These are phyloP conservation scores for Amaranthus hypochondriacus DNA, from an alignment of 148 eudicot species.

Conservation along the genomic window DNA sequence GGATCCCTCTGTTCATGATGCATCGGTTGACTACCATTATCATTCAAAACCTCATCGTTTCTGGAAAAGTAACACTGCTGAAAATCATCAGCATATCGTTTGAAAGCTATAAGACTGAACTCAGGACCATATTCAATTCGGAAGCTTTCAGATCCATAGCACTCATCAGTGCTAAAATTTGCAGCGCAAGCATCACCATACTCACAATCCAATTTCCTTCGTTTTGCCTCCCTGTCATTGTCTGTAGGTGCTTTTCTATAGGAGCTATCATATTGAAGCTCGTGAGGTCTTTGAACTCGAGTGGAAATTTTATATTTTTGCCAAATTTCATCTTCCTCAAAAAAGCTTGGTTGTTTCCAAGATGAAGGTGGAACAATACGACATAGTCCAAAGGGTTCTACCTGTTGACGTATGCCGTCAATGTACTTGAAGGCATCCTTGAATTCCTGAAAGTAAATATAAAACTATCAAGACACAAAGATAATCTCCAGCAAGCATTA, in stretches of 20 bases:
- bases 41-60: slow-evolving; percentile 21
- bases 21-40: slow-evolving; percentile 17
- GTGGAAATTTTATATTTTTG: slow-evolving; percentile 41
- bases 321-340: slow-evolving; percentile 45
- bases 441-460: slow-evolving; percentile 47
- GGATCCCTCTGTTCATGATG: slow-evolving; percentile 27
- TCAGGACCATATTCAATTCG: slow-evolving; percentile 45
- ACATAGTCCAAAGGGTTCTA: slow-evolving; percentile 66
- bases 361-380: slow-evolving; percentile 82
- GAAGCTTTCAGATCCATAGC: slow-evolving; percentile 23
- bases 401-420: slow-evolving; percentile 55
- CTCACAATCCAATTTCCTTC: slow-evolving; percentile 33
- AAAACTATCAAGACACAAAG: neutral
- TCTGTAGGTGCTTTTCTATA: slow-evolving; percentile 26
- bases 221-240: slow-evolving; percentile 31
- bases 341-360: slow-evolving; percentile 57
- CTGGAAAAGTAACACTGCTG: slow-evolving; percentile 44
- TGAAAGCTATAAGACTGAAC: slow-evolving; percentile 56
- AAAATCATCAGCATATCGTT: slow-evolving; percentile 62
- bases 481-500: neutral
- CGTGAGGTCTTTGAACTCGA: slow-evolving; percentile 39
- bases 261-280: slow-evolving; percentile 28
- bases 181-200: slow-evolving; percentile 23
- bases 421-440: slow-evolving; percentile 55
- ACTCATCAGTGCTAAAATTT: slow-evolving; percentile 23